Evolutionary conservation across 176 grass and related monocot genomes (phyloP), one percentile per base, ranked within the genome.

Genomic region (Dendrocalamus sinicus): DNA sequence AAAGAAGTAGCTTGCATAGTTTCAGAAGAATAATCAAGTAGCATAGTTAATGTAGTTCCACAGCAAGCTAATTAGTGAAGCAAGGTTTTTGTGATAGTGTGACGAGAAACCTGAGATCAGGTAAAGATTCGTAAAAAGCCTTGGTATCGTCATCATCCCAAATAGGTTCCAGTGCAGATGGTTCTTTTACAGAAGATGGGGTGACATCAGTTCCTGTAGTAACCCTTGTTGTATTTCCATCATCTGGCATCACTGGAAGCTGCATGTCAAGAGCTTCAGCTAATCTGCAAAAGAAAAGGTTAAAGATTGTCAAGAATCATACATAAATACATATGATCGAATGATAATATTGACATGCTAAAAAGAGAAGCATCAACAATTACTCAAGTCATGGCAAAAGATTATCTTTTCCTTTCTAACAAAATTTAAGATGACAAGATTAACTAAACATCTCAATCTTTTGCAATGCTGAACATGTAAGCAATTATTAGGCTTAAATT

Each of bases 111-210:
- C 97, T 99, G 45, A 99, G 90, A 86, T 96, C 94, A 85, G 97
- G 94, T 86, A 99, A 91, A 51, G 92, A 96, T 86, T 99, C 97
- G 73, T 99, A 99, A 82, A 99, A 99, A 43, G 97, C 76, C 70
- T 88, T 96, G n/a, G 97, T 99, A 85, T 99, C 97, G 48, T 99
- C 97, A 74, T 99, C 94, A 74, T 99, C 97, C 97, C 97, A 99
- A 82, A 99, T 88, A 84, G 97, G 94, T 86, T 99, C 97, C 81
- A 92, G 67, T 44, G 81, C 67, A 74, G 97, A 86, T 78, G 86
- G 73, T 61, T 99, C 96, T 90, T 99, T 99, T 47, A 79, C 90
- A 64, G 75, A 67, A 87, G 90, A 80, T 9, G 93, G 88, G 22
- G 86, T 78, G 24, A 75, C 86, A 66, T 99, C 94, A 64, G 57